Percentiles rank a stretch among this genome's conserved stretches.
phyloP scores from a whole-genome alignment of 345 rosid genomes.

The Diplotaxis tenuifolia region DNA sequence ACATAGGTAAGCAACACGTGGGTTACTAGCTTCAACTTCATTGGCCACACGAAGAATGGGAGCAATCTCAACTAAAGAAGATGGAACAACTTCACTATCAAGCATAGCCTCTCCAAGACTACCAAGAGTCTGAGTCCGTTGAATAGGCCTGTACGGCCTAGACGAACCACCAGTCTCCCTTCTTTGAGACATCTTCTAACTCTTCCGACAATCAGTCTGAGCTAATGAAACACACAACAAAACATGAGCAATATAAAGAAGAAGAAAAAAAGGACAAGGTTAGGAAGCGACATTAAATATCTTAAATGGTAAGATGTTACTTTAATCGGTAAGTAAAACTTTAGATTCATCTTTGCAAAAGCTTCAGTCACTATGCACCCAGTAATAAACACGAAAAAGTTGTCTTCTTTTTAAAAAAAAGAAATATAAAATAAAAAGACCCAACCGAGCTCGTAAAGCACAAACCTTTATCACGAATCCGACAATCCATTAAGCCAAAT shows the following conservation, averaged over 20 bases:
- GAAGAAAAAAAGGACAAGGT: not conserved
- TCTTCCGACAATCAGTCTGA: slow-evolving; percentile 16
- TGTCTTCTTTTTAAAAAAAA: slow-evolving; percentile 18
- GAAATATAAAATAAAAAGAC: slow-evolving; percentile 15
- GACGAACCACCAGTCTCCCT: slow-evolving; percentile 46
- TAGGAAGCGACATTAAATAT: slow-evolving; percentile 1
- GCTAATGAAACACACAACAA: not conserved
- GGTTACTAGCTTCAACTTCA: slow-evolving; percentile 57
- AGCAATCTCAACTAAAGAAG: slow-evolving; percentile 62
- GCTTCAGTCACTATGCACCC: not conserved
- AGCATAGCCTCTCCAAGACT: slow-evolving; percentile 59
- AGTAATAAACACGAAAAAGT: slow-evolving; percentile 18
- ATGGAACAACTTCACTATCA: slow-evolving; percentile 68
- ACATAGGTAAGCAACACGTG: slow-evolving; percentile 63
- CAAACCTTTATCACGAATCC: slow-evolving; percentile 9
- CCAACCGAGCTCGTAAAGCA: slow-evolving; percentile 20
- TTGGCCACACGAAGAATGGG: slow-evolving; percentile 69
- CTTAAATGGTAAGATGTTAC: slow-evolving; percentile 11
- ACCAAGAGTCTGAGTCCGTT: slow-evolving; percentile 60
- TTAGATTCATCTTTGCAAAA: slow-evolving; percentile 3
- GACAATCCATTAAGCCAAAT: not conserved
- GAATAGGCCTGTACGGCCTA: slow-evolving; percentile 47
- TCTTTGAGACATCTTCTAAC: slow-evolving; percentile 47
- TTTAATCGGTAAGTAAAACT: slow-evolving; percentile 4
- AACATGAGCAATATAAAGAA: not conserved